Evolutionary conservation across 495 filamentous ascomycete genomes (phyloP).

Genomic region (Annulohypoxylon moriforme): DNA sequence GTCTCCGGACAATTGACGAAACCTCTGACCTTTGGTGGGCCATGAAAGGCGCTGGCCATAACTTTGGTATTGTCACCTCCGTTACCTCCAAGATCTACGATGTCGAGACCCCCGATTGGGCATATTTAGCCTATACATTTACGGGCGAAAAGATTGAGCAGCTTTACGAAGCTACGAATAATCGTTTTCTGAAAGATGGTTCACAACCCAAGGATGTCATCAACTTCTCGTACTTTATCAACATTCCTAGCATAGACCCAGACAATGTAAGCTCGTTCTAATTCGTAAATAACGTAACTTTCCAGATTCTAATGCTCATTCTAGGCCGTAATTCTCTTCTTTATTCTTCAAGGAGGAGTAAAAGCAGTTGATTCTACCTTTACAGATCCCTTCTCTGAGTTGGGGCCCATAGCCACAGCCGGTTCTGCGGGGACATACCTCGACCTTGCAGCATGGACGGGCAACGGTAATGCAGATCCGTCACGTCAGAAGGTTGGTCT

Average conservation of each 20-base stretch:
- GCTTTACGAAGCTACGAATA: conserved; percentile 48
- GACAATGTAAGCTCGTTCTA: background rate
- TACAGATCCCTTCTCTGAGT: background rate
- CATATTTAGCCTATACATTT: conserved; percentile 55
- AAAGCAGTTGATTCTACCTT: background rate
- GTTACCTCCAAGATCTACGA: conserved; percentile 62
- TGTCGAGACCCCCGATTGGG: conserved; percentile 50
- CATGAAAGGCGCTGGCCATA: conserved; percentile 69
- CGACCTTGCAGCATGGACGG: background rate
- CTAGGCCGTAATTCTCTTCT: background rate
- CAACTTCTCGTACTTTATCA: background rate
- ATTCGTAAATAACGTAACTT: background rate
- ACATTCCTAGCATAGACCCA: background rate
- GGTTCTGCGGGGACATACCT: background rate
- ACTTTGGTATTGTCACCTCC: conserved; percentile 70
- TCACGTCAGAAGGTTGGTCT: background rate
- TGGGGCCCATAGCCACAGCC: background rate
- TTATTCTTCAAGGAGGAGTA: background rate
- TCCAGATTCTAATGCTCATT: background rate
- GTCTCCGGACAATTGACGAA: conserved; percentile 51
- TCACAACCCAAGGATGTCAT: background rate
- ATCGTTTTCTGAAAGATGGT: background rate
- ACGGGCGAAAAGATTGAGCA: conserved; percentile 58
- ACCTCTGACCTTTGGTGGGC: conserved; percentile 67
- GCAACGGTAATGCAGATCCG: background rate